Base-by-base conservation (phyloP, 2,329 filamentous ascomycete genomes). In the Ilyonectria robusta region DNA sequence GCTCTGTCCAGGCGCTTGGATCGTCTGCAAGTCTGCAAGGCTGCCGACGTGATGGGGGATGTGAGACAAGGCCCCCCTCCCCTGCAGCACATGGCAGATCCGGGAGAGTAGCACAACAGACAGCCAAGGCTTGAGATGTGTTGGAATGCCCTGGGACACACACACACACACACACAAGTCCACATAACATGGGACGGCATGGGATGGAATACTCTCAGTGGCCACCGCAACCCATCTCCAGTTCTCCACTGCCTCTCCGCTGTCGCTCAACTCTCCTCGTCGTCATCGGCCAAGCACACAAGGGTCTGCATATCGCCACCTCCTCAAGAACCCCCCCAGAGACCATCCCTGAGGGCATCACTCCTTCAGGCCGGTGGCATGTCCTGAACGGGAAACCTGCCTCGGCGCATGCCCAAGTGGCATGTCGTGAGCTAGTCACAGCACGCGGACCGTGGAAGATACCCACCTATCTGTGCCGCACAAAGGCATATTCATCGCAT, bases 11-110 rank as follows among this genome's bases (percentile, higher is more conserved):
- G 56, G 44, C 55, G 64, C 70, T 65, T 67, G 63, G 72, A 70
- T 75, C 66, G 48, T 55, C 72, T 65, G 63, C 70, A 75, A 72
- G 70, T 55, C 72, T 65, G 63, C 70, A 75, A 72, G 70, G 72
- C 73, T 72, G 57, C 59, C 29, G 56, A 63, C 37, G 57, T 67
- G 60, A 65, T 71, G 62, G 63, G 68, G 62, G 72, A 75, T 75
- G 71, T 53, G 70, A 74, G 70, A 72, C 70, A 74, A 67, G 72
- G 70, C 69, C 65, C 53, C 65, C 56, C 62, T 65, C 66, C 72
- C 72, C 65, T 72, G 71, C 58, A 68, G 69, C 66, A 71, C 68
- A 74, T 75, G 71, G 73, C 64, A 69, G 69, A 74, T 75, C 71
- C 72, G 71, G 69, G 62, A 69, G 53, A 68, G 37, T 29, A 67